Percentiles rank a stretch among this genome's conserved stretches.
phyloP scores from a whole-genome alignment of 1,284 basidiomycete species.

The Boletus semigastroideus region DNA sequence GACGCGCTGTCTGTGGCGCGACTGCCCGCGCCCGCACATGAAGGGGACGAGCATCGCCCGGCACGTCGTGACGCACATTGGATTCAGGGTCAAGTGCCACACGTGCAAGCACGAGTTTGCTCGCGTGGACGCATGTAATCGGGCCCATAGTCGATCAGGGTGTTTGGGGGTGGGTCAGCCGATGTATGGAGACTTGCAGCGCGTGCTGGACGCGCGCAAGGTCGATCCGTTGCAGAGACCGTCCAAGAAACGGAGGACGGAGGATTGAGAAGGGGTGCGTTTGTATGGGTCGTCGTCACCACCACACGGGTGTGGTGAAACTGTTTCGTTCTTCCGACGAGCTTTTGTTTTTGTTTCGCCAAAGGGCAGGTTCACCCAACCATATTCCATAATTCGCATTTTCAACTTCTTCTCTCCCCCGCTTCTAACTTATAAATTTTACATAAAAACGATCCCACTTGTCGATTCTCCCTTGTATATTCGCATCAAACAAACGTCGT shows the following conservation, averaged over 20 bases:
- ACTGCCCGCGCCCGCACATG: conserved; percentile 29
- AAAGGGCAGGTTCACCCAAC: background rate
- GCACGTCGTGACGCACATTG: conserved; percentile 33
- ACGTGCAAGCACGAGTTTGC: conserved; percentile 35
- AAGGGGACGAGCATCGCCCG: conserved; percentile 36
- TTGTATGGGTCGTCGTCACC: too few relatives aligned
- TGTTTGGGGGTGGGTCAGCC: conserved; percentile 32
- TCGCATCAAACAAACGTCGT: background rate
- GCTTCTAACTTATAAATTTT: conserved; percentile 19
- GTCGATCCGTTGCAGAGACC: conserved; percentile 21
- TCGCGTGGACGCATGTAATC: conserved; percentile 35
- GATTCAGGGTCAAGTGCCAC: conserved; percentile 32
- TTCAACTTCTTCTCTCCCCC: too few relatives aligned
- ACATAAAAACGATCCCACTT: background rate
- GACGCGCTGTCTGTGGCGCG: conserved; percentile 33
- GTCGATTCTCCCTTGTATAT: background rate
- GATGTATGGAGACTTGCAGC: conserved; percentile 32
- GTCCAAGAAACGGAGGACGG: conserved; percentile 33
- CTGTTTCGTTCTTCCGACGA: conserved; percentile 6
- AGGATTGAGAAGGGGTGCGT: conserved; percentile 16
- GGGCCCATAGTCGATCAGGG: conserved; percentile 34
- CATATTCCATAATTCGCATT: background rate
- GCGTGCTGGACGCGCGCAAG: conserved; percentile 30
- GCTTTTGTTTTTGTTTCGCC: background rate
- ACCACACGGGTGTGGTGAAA: too few relatives aligned